Percentiles rank a stretch among this genome's conserved stretches.
phyloP scores from a whole-genome alignment of 1,139 yeast species.

The Hanseniaspora uvarum region DNA sequence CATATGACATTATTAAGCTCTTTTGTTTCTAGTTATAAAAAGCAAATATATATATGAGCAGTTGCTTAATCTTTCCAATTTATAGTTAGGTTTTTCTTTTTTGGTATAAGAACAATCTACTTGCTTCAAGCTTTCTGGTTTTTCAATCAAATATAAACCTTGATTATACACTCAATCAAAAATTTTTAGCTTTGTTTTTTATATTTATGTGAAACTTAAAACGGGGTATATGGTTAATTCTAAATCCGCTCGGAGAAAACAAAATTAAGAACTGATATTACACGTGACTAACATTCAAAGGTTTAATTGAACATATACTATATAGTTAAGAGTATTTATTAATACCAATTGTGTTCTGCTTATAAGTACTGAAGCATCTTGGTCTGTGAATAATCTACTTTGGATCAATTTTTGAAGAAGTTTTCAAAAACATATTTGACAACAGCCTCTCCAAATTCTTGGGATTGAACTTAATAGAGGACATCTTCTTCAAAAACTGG shows the following conservation, averaged over 20 bases:
- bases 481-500: background rate
- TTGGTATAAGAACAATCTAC: no score
- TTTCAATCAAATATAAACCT: background rate
- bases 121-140: background rate
- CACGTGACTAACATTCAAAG: no score
- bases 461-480: no score
- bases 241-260: background rate
- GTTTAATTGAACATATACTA: no score
- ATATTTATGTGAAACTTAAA: background rate
- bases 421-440: background rate
- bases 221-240: no score
- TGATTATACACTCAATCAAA: background rate
- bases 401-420: background rate
- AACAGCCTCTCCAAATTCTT: background rate
- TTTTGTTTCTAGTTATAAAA: no score
- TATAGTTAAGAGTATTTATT: no score
- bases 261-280: no score
- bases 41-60: background rate
- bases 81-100: background rate
- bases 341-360: no score
- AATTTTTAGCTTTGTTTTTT: background rate
- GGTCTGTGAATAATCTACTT: background rate
- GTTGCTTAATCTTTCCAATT: background rate
- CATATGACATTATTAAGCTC: conserved; percentile 11
- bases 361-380: no score